These are phyloP conservation scores for Inga leiocalycina DNA, from an alignment of 306 rosid genomes.

Conservation along the genomic window DNA sequence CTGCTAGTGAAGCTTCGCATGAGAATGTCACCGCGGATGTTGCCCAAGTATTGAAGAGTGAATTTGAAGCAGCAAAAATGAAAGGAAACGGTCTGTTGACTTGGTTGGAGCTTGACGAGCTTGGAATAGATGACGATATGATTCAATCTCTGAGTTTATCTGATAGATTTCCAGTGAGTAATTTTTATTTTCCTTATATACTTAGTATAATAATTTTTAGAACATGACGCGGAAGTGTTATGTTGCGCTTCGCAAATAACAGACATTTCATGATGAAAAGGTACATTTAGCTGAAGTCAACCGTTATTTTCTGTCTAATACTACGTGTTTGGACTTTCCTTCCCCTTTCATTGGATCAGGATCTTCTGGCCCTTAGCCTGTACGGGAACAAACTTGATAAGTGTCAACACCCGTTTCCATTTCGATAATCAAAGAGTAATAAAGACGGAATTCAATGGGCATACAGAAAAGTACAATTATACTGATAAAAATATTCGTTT, in stretches of 20 bases:
- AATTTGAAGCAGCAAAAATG: slow-evolving; percentile 50
- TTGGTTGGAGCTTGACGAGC: slow-evolving; percentile 95
- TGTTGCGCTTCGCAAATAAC: neutral
- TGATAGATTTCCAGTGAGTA: slow-evolving; percentile 66
- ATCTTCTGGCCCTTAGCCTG: slow-evolving; percentile 80
- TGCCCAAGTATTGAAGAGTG: slow-evolving; percentile 55
- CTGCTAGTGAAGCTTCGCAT: slow-evolving; percentile 19
- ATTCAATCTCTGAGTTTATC: slow-evolving; percentile 63
- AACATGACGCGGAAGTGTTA: neutral
- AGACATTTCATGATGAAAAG: neutral
- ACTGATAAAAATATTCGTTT: too few relatives aligned
- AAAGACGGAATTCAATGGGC: too few relatives aligned
- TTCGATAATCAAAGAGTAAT: too few relatives aligned
- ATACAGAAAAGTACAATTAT: too few relatives aligned
- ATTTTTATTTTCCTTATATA: neutral
- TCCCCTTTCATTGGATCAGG: slow-evolving; percentile 47
- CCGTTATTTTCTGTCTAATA: slow-evolving; percentile 12
- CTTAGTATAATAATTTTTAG: neutral
- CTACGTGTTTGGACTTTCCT: neutral
- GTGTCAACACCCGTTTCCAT: too few relatives aligned
- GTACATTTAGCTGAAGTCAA: neutral
- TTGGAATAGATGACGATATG: slow-evolving; percentile 68
- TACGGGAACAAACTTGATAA: slow-evolving; percentile 65
- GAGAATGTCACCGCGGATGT: slow-evolving; percentile 42
- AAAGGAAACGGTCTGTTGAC: slow-evolving; percentile 51